Conservation (phyloP, 192 early-diverging fungal species). For the Coemansia sp. region DNA sequence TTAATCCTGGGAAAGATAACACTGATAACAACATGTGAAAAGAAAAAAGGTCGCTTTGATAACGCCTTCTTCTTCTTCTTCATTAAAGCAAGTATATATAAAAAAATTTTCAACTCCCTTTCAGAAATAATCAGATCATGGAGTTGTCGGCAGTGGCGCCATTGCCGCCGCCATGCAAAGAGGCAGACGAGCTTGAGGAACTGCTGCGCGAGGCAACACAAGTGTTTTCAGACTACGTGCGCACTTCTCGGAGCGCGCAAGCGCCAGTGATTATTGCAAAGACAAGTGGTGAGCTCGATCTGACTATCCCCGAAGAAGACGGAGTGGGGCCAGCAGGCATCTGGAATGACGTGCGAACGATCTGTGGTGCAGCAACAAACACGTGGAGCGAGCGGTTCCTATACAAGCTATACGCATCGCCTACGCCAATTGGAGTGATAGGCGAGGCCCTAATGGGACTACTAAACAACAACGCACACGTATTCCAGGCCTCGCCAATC, state of each 20-base stretch:
- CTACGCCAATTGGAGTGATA: constrained; percentile 74
- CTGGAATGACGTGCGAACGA: constrained; percentile 38
- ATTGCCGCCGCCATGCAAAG: background rate
- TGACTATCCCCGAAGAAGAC: constrained; percentile 5
- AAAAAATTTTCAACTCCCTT: background rate
- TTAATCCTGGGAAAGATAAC: too few species aligned
- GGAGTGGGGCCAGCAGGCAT: constrained; percentile 14
- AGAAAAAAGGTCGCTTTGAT: too few species aligned
- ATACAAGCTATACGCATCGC: constrained; percentile 82
- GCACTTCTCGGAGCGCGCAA: background rate
- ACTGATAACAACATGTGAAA: too few species aligned
- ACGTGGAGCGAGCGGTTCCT: constrained; percentile 75
- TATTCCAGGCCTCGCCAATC: constrained; percentile 74
- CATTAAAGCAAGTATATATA: too few species aligned
- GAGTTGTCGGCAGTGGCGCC: background rate
- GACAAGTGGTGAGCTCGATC: background rate
- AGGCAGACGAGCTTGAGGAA: constrained; percentile 22
- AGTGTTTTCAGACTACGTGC: constrained; percentile 29
- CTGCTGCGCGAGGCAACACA: constrained; percentile 22
- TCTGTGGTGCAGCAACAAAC: constrained; percentile 31
- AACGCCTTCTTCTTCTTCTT: too few species aligned
- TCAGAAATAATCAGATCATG: background rate
- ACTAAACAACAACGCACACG: constrained; percentile 81
- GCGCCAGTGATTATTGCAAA: background rate
- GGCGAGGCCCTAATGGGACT: constrained; percentile 68